phyloP scores from a whole-genome alignment of 306 rosid genomes.

The Crotalaria pallida region DNA sequence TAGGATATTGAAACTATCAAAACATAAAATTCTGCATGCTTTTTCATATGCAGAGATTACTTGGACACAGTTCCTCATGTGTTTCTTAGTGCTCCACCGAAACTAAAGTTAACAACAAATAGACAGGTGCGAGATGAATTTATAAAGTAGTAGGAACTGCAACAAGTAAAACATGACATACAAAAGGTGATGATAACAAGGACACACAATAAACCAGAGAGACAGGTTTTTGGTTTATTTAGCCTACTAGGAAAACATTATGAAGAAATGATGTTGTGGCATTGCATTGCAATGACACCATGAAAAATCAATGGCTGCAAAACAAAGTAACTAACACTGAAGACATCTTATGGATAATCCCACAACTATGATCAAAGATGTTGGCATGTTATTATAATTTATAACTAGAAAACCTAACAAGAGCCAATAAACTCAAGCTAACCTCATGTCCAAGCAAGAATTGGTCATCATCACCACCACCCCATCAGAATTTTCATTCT shows the following conservation, averaged over 20 bases:
- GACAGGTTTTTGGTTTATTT: neutral
- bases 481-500: neutral
- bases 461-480: neutral
- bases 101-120: neutral
- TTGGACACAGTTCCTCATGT: neutral
- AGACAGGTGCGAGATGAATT: neutral
- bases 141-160: neutral
- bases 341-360: neutral
- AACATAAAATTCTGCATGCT: neutral
- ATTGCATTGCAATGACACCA: neutral
- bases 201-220: neutral
- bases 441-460: neutral
- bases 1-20: neutral
- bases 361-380: neutral
- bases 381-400: neutral
- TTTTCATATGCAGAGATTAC: neutral
- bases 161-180: neutral
- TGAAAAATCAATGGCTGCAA: neutral
- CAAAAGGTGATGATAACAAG: neutral
- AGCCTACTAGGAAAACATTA: neutral
- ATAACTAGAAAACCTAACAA: neutral
- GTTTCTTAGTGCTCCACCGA: neutral
- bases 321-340: constrained; percentile 9
- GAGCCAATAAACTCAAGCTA: neutral
- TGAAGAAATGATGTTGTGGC: neutral